Base-by-base conservation (phyloP, 352 stramenopile species). In the Blastocystis sp. region DNA sequence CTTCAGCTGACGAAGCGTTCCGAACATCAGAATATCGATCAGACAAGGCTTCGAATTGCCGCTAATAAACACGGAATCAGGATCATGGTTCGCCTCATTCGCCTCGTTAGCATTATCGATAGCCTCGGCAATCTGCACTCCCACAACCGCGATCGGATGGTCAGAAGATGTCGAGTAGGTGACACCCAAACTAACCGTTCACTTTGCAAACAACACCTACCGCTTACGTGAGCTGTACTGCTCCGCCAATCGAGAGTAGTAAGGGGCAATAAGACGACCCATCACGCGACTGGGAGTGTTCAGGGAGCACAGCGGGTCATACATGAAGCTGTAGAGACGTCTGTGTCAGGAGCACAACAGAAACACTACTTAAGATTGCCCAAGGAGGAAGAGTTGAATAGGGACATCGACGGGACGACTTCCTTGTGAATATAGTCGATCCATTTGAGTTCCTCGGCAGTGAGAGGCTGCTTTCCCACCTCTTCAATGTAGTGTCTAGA, bases 351-450 rank as follows among this genome's bases (percentile, higher is more conserved):
- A 81, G 6, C 21, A 63, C 21, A 16, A 36, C 14, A 18, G 0
- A n/a, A 65, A 29, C 18, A 9, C 1, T 34, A 81, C 69, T 81
- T 81, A 32, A 63, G 9, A 40, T 81, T 81, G 32, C 48, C 48
- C 3, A 81, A 32, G 16, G 69, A 81, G 3, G 69, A 81, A 27
- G 48, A 81, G 27, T 32, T 81, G 40, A 48, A 81, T 24, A 81
- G 53, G 11, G 48, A 49, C 36, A 81, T 40, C 11, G 69, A 81
- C 2, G 69, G 69, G 44, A 81, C 44, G 16, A 64, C 69, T 42
- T 81, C 69, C 40, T 64, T 81, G 53, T 81, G 69, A 64, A 81
- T 81, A 42, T 81, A 81, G 18, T 81, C 48, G 53, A 81, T 81
- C 69, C 69, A 81, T 46, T 81, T 81, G 32, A 81, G 44, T 38